Evolutionary conservation across 495 filamentous ascomycete genomes (phyloP), one percentile per base, ranked within the genome.

Genomic region (Penicillium angulare): DNA sequence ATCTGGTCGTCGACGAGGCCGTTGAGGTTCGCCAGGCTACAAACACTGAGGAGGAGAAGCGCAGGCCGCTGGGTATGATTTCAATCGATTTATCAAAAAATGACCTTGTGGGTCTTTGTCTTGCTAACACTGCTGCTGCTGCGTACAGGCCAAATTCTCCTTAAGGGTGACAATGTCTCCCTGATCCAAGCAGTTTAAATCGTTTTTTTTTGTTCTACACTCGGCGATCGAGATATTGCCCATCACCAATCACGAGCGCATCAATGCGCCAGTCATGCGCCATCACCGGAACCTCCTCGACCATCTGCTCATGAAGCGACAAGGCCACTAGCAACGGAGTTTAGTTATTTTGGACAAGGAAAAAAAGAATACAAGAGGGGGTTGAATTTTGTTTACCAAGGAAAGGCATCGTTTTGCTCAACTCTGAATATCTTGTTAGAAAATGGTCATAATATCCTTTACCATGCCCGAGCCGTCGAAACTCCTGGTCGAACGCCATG

Each of bases 381-480:
- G 6, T 49, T 34, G n/a, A n/a, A n/a, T n/a, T 47, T 32, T 24
- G 31, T 29, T 38, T 73, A 86, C 82, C 79, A 40, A 84, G 77
- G 71, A 81, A 79, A 53, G 85, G 86, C 83, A 72, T 75, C 32
- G 72, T 74, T 27, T 56, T 55, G 51, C 51, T 60, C 59, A 69
- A 69, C 53, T 72, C 65, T 32, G 71, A 72, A 70, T 91, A 95
- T 59, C 83, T 81, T 50, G 84, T 77, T 64, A 98, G 67, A 95
- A 95, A 98, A 72, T 82, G 85, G 70, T 98, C 93, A 80, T 97
- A 98, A 69, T 91, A 98, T 38, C 95, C 93, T 75, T 89, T 96
- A 44, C 93, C 93, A 75, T 98, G 95, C 7, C 93, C 93, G 9
- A 97, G 75, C 62, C 93, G 77, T 55, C 85, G 79, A 47, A 92